phyloP scores from a whole-genome alignment of 495 filamentous ascomycete species.

The Halenospora varia region DNA sequence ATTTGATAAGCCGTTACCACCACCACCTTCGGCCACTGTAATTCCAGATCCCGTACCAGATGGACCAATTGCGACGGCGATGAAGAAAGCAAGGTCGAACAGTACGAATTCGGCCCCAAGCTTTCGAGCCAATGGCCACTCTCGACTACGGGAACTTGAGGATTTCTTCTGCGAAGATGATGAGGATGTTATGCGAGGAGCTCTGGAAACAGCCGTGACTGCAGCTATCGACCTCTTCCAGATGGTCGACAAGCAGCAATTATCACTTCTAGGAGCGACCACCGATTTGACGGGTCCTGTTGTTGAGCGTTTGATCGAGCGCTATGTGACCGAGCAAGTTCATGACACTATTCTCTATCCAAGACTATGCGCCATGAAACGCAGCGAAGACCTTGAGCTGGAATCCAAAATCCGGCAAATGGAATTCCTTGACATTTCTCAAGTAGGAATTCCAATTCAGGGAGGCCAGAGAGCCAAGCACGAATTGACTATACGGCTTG shows the following conservation, averaged over 20 bases:
- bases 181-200: slow-evolving; percentile 79
- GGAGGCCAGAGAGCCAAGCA: slow-evolving; percentile 67
- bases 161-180: slow-evolving; percentile 68
- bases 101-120: slow-evolving; percentile 32
- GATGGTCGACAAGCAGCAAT: slow-evolving; percentile 88
- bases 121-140: slow-evolving; percentile 24
- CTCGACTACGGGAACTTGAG: slow-evolving; percentile 24
- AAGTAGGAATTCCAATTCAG: slow-evolving; percentile 83
- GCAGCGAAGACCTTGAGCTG: slow-evolving; percentile 82
- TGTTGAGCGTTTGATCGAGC: slow-evolving; percentile 91
- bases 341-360: slow-evolving; percentile 85
- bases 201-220: slow-evolving; percentile 86
- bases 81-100: slow-evolving; percentile 45
- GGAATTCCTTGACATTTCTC: slow-evolving; percentile 89
- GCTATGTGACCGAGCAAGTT: slow-evolving; percentile 90
- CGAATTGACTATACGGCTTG: slow-evolving; percentile 65
- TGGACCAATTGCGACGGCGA: slow-evolving; percentile 44
- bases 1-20: slow-evolving; percentile 79
- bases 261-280: slow-evolving; percentile 85
- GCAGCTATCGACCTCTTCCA: slow-evolving; percentile 95
- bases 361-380: slow-evolving; percentile 70
- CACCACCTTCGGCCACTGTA: slow-evolving; percentile 59
- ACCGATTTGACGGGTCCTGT: slow-evolving; percentile 90
- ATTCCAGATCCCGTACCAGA: slow-evolving; percentile 49
- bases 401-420: slow-evolving; percentile 88